Evolutionary conservation across 2,329 filamentous ascomycete species (phyloP), one percentile per base, ranked within the genome.

Genomic region (Colletotrichum echinochloae): DNA sequence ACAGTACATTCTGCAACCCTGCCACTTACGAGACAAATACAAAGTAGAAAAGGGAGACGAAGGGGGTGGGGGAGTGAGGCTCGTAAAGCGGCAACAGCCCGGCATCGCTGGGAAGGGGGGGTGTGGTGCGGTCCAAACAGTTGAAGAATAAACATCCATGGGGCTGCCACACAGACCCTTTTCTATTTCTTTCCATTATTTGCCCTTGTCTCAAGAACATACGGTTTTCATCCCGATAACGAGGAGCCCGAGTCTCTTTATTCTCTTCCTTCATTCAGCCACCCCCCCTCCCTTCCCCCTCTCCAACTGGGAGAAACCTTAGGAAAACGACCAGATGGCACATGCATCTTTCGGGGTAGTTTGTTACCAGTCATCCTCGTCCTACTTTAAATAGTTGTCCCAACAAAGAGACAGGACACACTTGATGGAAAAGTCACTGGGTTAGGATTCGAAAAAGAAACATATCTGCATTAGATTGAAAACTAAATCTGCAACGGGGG

Each of bases 321-420:
- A 56, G 64, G 41, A 37, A 23, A 61, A 54, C 61, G 60, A 68
- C 60, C 66, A 68, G 66, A 68, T 68, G 66, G 46, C 66, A 68
- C 66, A 68, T 68, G 60, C 66, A 65, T 49, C 52, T 28, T 37
- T n/a, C 52, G 41, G 62, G 33, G 52, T 52, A 37, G 26, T 23
- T 37, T 46, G 37, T 46, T 57, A 57, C 51, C 49, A 28, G 30
- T 26, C 28, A 37, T 30, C 41, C 41, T 49, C 30, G 18, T 65
- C 44, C 23, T 41, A 37, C 37, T 66, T 60, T 66, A 60, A 49
- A 60, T 66, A 60, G 63, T 54, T 44, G 37, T 66, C 46, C 41
- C 55, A 60, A 44, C n/a, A 35, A 41, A 28, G 26, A 28, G 44
- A 16, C 57, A 26, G 44, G 11, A 3, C 16, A 3, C 16, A 60